Base-by-base conservation (phyloP, 1,139 yeast species). In the Nakaseomyces delphensis region DNA sequence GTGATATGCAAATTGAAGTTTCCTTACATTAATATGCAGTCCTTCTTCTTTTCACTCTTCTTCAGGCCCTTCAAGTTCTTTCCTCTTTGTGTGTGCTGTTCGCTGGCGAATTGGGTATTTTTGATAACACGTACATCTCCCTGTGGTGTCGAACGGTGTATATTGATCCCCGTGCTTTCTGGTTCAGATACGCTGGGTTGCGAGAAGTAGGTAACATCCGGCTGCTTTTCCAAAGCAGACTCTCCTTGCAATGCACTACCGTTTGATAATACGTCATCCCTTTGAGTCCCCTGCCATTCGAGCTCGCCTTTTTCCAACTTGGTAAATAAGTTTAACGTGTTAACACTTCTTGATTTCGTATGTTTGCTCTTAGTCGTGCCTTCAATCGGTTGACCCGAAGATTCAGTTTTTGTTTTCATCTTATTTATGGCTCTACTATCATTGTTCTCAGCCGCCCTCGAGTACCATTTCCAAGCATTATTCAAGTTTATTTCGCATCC, bases 391-490 rank as follows among this genome's bases (percentile, higher is more conserved):
- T 7, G 28, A 8, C n/a, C n/a, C 43, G 23, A 39, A 39, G 10
- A n/a, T 33, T 21, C 32, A 15, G 40, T 16, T 29, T 38, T 38
- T 7, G 11, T 19, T 8, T 53, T 49, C 36, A 65, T 43, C 45
- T 60, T 66, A 23, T 51, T 55, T 2, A 71, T 54, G 1, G 94
- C 86, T 48, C 82, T 75, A 46, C 72, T 77, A 52, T 83, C 86
- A 4, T 91, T 87, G 43, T 73, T 74, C 40, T 75, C 76, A 2
- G 86, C 89, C 0, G 95, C 95, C 51, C 69, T 72, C 38, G 69
- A 68, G 57, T 81, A 84, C 96, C 96, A 89, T 37, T 66, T 64
- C 56, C 78, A 77, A 0, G 95, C 83, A 54, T 72, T 76, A 6
- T 63, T 60, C 7, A 64, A 48, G 59, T 83, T 75, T 36, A 70